Evolutionary conservation across 768 basidiomycete species (phyloP).

Genomic region (Daedalea quercina): DNA sequence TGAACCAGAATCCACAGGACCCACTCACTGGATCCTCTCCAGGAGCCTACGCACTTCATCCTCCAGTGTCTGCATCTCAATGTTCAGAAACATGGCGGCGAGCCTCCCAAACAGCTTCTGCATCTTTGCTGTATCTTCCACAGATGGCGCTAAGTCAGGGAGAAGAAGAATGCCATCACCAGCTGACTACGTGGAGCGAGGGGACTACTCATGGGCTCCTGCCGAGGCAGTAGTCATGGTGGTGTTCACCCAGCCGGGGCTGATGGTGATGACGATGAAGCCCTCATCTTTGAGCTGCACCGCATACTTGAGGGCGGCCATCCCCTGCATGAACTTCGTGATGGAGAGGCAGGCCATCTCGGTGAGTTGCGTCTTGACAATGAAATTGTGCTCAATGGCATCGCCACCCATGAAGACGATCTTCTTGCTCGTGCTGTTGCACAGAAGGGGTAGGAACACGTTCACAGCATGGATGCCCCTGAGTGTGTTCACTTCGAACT

Average conservation of each 20-base stretch:
- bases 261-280: neutral
- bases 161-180: too few relatives aligned
- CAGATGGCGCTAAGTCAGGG: too few relatives aligned
- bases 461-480: slow-evolving; percentile 30
- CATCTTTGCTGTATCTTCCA: too few relatives aligned
- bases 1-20: too few relatives aligned
- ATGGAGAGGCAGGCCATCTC: slow-evolving; percentile 22
- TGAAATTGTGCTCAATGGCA: slow-evolving; percentile 21
- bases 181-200: too few relatives aligned
- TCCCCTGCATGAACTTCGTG: slow-evolving; percentile 30
- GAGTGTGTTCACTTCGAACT: slow-evolving; percentile 30
- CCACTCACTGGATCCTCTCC: too few relatives aligned
- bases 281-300: slow-evolving; percentile 1
- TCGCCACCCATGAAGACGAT: slow-evolving; percentile 27
- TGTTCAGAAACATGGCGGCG: too few relatives aligned
- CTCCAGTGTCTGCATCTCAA: too few relatives aligned
- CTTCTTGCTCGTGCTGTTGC: slow-evolving; percentile 24
- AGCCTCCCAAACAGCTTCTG: too few relatives aligned
- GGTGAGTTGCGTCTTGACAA: slow-evolving; percentile 5
- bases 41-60: too few relatives aligned
- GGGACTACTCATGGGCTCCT: too few relatives aligned
- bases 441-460: slow-evolving; percentile 32
- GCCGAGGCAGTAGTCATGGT: too few relatives aligned
- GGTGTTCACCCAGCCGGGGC: neutral
- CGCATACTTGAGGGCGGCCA: slow-evolving; percentile 32